These are phyloP conservation scores for Aspergillus puulaauensis DNA, from an alignment of 2,329 filamentous ascomycete genomes.

Conservation along the genomic window DNA sequence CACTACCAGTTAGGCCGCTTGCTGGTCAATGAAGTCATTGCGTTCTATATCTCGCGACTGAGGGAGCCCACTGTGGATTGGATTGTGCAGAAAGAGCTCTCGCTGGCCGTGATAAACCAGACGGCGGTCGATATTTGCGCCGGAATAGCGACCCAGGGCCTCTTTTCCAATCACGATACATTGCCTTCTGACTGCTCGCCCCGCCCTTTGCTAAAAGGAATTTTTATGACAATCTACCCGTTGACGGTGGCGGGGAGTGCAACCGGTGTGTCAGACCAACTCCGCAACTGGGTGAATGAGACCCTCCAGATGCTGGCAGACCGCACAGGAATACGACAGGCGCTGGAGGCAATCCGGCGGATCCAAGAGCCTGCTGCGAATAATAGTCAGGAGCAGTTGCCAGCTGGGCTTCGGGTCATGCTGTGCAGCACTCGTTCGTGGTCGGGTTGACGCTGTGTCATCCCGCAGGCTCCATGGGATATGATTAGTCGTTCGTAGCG, in stretches of 20 bases:
- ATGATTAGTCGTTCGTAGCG: not conserved
- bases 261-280: slow-evolving; percentile 19
- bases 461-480: not conserved
- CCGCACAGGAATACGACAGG: slow-evolving; percentile 23
- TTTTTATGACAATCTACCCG: slow-evolving; percentile 24
- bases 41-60: slow-evolving; percentile 7
- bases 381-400: not conserved
- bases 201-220: slow-evolving; percentile 21
- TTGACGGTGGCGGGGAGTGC: slow-evolving; percentile 22
- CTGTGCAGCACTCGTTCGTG: not conserved
- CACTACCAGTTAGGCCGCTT: slow-evolving; percentile 25
- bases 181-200: not conserved
- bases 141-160: slow-evolving; percentile 20
- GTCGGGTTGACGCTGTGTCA: not conserved
- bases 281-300: slow-evolving; percentile 22
- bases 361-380: not conserved
- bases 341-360: slow-evolving; percentile 7
- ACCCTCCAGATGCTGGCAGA: slow-evolving; percentile 20
- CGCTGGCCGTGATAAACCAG: slow-evolving; percentile 16
- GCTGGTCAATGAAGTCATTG: slow-evolving; percentile 23
- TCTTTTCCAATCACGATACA: slow-evolving; percentile 4
- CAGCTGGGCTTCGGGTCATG: not conserved
- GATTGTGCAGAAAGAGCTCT: slow-evolving; percentile 13
- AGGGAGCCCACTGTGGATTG: slow-evolving; percentile 1
- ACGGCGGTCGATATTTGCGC: slow-evolving; percentile 23